Base-by-base conservation (phyloP, 1,284 basidiomycete genomes). In the Taiwanofungus camphoratus region DNA sequence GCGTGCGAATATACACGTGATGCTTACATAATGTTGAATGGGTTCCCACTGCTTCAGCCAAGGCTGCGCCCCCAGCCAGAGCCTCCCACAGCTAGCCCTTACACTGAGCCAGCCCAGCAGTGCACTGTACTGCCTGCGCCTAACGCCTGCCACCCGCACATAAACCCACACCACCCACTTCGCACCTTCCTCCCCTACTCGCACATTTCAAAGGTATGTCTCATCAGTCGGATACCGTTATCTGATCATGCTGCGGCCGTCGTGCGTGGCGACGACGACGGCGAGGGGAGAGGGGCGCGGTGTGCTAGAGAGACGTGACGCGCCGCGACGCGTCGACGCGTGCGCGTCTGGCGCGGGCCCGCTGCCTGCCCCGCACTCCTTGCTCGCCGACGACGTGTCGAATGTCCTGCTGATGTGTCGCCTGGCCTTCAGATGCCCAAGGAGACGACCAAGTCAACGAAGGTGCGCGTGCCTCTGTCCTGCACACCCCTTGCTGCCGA, bases 371-470 rank as follows among this genome's bases (percentile, higher is more conserved):
- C 39, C 22, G 34, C 20, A 48, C 39, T 52, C 51, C 41, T 41
- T 49, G 36, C 36, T 26, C 39, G 21, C 45, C 22, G 32, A 42
- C 40, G 53, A 56, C 58, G 62, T 65, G 59, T 59, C 48, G 54
- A 61, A 62, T 53, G 44, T 49, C 49, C 36, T 48, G 36, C 63
- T 73, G 47, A 73, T 54, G 20, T 54, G 34, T 52, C 51, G 59
- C 58, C 55, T 53, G 45, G 57, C 50, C 52, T 62, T 54, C 65
- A 83, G 79, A 92, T 92, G 87, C 88, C 87, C 57, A 91, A 89
- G 63, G 86, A 85, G 67, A 67, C 77, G 45, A 73, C 79, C 47
- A 87, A 87, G 69, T 64, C 82, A 53, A 89, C 82, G 54, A 89
- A 84, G 73, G 87, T 86, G 50, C 56, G 73, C 63, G 35, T 54